Conservation (phyloP, 78 protist genomes). For the Dictyostelium intermedium region DNA sequence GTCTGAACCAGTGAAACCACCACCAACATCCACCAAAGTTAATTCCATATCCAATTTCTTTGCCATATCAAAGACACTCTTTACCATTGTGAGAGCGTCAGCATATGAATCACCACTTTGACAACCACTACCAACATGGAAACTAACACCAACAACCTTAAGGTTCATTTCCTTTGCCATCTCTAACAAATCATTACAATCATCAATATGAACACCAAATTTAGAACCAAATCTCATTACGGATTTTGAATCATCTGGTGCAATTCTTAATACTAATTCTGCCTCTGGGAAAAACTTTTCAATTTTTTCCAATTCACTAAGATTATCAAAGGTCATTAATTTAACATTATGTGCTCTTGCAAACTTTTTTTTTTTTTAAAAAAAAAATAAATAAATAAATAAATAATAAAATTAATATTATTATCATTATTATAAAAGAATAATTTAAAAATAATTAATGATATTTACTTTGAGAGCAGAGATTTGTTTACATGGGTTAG, state of each 20-base stretch:
- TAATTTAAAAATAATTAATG: background rate
- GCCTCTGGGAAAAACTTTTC: slow-evolving; percentile 89
- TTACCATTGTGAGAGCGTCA: slow-evolving; percentile 83
- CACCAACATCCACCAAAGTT: slow-evolving; percentile 96
- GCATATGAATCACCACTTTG: slow-evolving; percentile 83
- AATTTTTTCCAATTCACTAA: slow-evolving; percentile 93
- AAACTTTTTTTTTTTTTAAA: background rate
- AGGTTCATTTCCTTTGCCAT: slow-evolving; percentile 81
- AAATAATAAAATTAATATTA: slow-evolving; percentile 32
- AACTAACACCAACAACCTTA: slow-evolving; percentile 89
- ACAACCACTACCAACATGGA: slow-evolving; percentile 97
- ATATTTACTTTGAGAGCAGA: slow-evolving; percentile 48
- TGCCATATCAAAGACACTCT: slow-evolving; percentile 91
- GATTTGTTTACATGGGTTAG: slow-evolving; percentile 95
- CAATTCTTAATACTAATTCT: slow-evolving; percentile 92
- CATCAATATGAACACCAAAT: slow-evolving; percentile 88
- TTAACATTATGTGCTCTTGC: slow-evolving; percentile 82
- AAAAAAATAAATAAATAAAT: background rate
- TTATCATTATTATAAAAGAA: too few species aligned
- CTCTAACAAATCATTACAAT: slow-evolving; percentile 76
- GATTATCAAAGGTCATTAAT: slow-evolving; percentile 94
- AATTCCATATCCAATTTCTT: slow-evolving; percentile 84
- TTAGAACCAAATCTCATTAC: slow-evolving; percentile 88
- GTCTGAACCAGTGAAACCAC: slow-evolving; percentile 97
- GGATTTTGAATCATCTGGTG: slow-evolving; percentile 90